Evolutionary conservation across 2,329 filamentous ascomycete genomes (phyloP), one percentile per base, ranked within the genome.

Genomic region (Orbilia javanica): DNA sequence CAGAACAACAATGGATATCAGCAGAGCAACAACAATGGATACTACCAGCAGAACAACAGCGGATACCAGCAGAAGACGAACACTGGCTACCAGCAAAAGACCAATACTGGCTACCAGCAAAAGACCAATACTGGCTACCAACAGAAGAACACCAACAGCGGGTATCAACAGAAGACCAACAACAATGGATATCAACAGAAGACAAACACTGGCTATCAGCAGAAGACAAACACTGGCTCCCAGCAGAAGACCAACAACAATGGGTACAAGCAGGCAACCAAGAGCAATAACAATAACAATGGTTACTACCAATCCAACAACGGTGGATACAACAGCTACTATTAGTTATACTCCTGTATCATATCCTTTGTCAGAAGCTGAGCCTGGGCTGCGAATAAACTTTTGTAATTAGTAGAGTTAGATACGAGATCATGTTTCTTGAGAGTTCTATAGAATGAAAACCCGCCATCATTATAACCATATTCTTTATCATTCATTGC

Each of bases 391-490:
- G n/a, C n/a, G n/a, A n/a, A n/a, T n/a, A n/a, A n/a, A n/a, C 20
- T 11, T n/a, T 36, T 57, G 52, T 57, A 20, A 20, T 36, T 39
- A 25, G 31, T n/a, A 42, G 34, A 20, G 18, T 27, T 39, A 60
- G 34, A 42, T 7, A 25, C 34, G 34, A 60, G 42, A 60, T 42
- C 31, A 60, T 60, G 8, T 39, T 55, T 34, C 48, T 22, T 52
- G n/a, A n/a, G 20, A 15, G 18, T 48, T 48, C 11, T 1, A 29
- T 29, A 53, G 15, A n/a, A 22, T 29, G 10, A 44, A 42, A 18
- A 20, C 15, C 42, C 18, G 34, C n/a, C n/a, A n/a, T n/a, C n/a
- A n/a, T n/a, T n/a, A n/a, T n/a, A n/a, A n/a, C n/a, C n/a, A n/a
- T n/a, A n/a, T n/a, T n/a, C n/a, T n/a, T n/a, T n/a, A n/a, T n/a